phyloP scores from a whole-genome alignment of 2,329 filamentous ascomycete species.

The Aspergillus pseudoviridinutans region DNA sequence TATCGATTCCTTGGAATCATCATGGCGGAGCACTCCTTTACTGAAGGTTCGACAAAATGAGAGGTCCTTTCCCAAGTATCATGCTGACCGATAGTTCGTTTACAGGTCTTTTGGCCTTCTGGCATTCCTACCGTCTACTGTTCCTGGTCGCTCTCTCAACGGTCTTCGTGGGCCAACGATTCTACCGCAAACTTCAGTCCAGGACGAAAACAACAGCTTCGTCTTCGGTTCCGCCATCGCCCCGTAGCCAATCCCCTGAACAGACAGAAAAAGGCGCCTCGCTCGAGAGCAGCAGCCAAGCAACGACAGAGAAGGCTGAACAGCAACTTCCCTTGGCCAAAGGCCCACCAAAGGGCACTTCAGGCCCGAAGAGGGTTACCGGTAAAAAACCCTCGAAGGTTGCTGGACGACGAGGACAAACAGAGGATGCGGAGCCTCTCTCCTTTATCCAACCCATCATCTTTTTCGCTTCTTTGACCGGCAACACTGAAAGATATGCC shows the following conservation, averaged over 20 bases:
- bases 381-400: constrained; percentile 30
- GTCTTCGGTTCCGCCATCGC: constrained; percentile 29
- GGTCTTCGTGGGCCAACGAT: constrained; percentile 29
- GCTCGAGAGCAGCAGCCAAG: neutral
- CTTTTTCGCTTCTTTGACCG: constrained; percentile 88
- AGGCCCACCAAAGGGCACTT: constrained; percentile 12
- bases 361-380: constrained; percentile 32
- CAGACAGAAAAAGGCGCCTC: constrained; percentile 13
- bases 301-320: neutral
- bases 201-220: constrained; percentile 26
- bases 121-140: constrained; percentile 47
- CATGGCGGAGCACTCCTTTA: constrained; percentile 8
- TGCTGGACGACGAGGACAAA: constrained; percentile 18
- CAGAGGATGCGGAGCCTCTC: constrained; percentile 16
- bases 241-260: constrained; percentile 25
- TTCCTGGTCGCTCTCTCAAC: constrained; percentile 40
- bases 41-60: constrained; percentile 5
- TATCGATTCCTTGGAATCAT: neutral
- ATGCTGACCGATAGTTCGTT: neutral
- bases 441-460: constrained; percentile 61
- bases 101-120: constrained; percentile 38
- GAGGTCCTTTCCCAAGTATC: neutral
- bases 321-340: neutral
- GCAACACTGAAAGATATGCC: constrained; percentile 72
- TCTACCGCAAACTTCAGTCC: constrained; percentile 20